Conservation (phyloP, 2,329 filamentous ascomycete species). For the Purpureocillium lavendulum region DNA sequence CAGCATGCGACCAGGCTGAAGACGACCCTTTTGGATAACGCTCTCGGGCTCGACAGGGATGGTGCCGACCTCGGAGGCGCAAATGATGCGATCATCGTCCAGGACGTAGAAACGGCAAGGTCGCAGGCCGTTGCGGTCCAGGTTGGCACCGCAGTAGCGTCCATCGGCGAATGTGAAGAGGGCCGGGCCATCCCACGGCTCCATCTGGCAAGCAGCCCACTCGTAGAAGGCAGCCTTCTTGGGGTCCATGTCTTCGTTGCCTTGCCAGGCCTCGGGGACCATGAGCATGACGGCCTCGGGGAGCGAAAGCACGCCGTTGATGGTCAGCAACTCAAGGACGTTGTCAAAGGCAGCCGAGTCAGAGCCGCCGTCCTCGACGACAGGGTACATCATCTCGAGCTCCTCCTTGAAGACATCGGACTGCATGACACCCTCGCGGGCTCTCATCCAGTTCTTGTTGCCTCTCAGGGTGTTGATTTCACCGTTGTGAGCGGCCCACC, state of each 20-base stretch:
- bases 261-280: constrained; percentile 97
- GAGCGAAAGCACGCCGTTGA: constrained; percentile 91
- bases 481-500: constrained; percentile 97
- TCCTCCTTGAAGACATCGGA: constrained; percentile 90
- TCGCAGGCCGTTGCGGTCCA: constrained; percentile 89
- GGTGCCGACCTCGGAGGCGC: constrained; percentile 91
- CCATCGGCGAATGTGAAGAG: constrained; percentile 97
- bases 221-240: constrained; percentile 97
- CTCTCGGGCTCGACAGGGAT: constrained; percentile 85
- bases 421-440: constrained; percentile 88
- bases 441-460: constrained; percentile 99
- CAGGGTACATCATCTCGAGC: constrained; percentile 81
- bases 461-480: constrained; percentile 96
- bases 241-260: constrained; percentile 83
- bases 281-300: constrained; percentile 98
- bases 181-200: constrained; percentile 95
- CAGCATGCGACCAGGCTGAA: constrained; percentile 93
- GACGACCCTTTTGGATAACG: constrained; percentile 83
- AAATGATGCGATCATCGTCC: constrained; percentile 94
- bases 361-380: constrained; percentile 93
- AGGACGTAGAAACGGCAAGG: constrained; percentile 97
- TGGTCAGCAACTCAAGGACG: constrained; percentile 84
- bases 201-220: constrained; percentile 98
- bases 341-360: constrained; percentile 98
- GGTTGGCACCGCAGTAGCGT: constrained; percentile 91